Base-by-base conservation (phyloP, 2,329 filamentous ascomycete genomes). In the Trichoderma arundinaceum region DNA sequence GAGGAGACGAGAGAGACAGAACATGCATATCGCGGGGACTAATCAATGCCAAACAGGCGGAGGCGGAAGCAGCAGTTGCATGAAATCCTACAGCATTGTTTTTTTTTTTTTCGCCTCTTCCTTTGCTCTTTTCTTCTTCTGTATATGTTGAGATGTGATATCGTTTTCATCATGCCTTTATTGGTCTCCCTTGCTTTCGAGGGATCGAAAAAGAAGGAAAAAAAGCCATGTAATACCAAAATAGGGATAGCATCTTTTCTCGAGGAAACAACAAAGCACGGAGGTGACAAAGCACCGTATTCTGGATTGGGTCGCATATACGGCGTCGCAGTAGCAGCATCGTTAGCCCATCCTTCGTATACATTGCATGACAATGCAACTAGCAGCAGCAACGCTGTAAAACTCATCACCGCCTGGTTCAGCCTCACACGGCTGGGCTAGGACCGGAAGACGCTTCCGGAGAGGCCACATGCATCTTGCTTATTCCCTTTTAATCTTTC, bases 201-300 rank as follows among this genome's bases (percentile, higher is more conserved):
- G 17, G 49, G 41, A 32, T n/a, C 10, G 13, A 33, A 19, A 28
- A 44, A 35, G n/a, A n/a, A n/a, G n/a, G 41, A 35, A 32, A 17
- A 35, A 35, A 35, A 5, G 33, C 5, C 5, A 9, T 22, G 19
- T 22, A 39, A 22, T 43, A 7, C 59, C 68, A 13, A 51, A 69
- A 68, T 13, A 28, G 68, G 70, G 22, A 69, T 69, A 51, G 70
- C 52, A 48, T 49, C 67, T 71, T 71, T 33, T 62, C 69, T 70
- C 70, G 69, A 66, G 70, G 39, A 53, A 71, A 71, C 69, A 70
- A 69, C 19, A 17, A n/a, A 53, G 28, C 8, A 17, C 41, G 17
- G 56, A 46, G 35, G 28, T 15, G 41, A 41, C 48, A 35, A 49
- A 51, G 13, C 48, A 41, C n/a, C 33, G 38, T 33, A 13, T 8